Conservation (phyloP, 2,329 filamentous ascomycete species). For the Clonostachys solani region DNA sequence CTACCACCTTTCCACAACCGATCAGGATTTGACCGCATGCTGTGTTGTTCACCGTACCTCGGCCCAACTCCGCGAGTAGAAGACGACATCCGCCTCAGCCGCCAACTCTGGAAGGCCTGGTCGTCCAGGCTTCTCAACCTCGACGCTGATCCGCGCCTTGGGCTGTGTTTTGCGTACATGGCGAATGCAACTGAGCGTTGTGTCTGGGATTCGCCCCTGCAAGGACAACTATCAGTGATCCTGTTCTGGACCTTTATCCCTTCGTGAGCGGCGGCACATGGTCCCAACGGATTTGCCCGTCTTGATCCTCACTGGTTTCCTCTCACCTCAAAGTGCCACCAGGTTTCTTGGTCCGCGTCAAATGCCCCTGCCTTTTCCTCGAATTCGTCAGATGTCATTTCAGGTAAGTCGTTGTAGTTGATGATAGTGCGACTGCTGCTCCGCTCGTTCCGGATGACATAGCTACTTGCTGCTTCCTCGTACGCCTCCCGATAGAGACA, state of each 20-base stretch:
- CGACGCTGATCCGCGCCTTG: conserved; percentile 56
- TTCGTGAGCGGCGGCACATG: too few species aligned
- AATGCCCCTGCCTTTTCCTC: conserved; percentile 31
- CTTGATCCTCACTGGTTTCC: too few species aligned
- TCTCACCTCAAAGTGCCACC: conserved; percentile 70
- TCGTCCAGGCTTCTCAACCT: conserved; percentile 67
- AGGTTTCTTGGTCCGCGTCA: conserved; percentile 31
- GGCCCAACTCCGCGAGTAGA: conserved; percentile 70
- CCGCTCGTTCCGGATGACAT: conserved; percentile 58
- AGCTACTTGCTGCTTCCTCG: conserved; percentile 59
- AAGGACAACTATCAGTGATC: background rate
- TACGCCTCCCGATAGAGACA: conserved; percentile 56
- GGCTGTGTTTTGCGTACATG: conserved; percentile 43
- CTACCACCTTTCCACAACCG: background rate
- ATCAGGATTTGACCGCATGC: background rate
- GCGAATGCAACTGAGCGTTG: conserved; percentile 54
- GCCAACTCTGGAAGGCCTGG: conserved; percentile 55
- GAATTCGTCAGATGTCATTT: conserved; percentile 65
- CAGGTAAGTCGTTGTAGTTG: conserved; percentile 62
- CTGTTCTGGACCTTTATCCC: background rate
- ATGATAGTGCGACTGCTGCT: conserved; percentile 65
- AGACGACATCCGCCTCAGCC: conserved; percentile 63
- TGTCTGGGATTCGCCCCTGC: conserved; percentile 61
- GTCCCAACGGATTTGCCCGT: too few species aligned
- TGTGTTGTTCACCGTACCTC: conserved; percentile 38